Conservation (phyloP, 2,329 filamentous ascomycete genomes). For the Leptosphaerulina australis region DNA sequence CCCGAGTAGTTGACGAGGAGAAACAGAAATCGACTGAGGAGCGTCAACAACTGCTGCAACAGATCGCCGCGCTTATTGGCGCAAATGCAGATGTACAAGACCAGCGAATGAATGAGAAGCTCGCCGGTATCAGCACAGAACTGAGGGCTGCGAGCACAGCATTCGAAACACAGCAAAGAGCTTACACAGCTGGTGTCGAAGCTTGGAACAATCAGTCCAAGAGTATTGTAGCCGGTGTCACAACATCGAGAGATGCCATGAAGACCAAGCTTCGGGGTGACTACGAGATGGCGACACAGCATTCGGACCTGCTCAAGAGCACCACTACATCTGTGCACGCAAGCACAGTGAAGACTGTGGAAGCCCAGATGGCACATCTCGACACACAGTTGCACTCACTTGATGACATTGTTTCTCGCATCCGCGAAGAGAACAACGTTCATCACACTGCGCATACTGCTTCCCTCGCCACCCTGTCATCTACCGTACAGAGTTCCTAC, state of each 20-base stretch:
- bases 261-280: conserved; percentile 85
- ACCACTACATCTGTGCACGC: conserved; percentile 87
- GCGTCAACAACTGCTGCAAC: conserved; percentile 72
- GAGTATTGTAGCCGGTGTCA: conserved; percentile 71
- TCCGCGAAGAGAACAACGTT: conserved; percentile 76
- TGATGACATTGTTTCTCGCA: conserved; percentile 86
- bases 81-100: conserved; percentile 77
- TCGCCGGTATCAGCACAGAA: conserved; percentile 67
- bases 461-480: conserved; percentile 70
- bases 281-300: conserved; percentile 77
- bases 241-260: conserved; percentile 74
- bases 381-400: conserved; percentile 86
- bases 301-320: conserved; percentile 81
- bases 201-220: conserved; percentile 73
- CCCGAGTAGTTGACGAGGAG: conserved; percentile 76
- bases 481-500: conserved; percentile 75
- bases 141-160: conserved; percentile 68
- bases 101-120: conserved; percentile 68
- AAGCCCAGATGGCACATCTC: conserved; percentile 85
- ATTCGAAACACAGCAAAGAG: conserved; percentile 68
- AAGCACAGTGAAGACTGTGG: conserved; percentile 87
- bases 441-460: conserved; percentile 73
- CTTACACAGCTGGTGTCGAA: conserved; percentile 75
- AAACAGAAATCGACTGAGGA: conserved; percentile 74
- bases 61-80: conserved; percentile 79